Evolutionary conservation across 768 basidiomycete genomes (phyloP).

Genomic region (Suillus americanus): DNA sequence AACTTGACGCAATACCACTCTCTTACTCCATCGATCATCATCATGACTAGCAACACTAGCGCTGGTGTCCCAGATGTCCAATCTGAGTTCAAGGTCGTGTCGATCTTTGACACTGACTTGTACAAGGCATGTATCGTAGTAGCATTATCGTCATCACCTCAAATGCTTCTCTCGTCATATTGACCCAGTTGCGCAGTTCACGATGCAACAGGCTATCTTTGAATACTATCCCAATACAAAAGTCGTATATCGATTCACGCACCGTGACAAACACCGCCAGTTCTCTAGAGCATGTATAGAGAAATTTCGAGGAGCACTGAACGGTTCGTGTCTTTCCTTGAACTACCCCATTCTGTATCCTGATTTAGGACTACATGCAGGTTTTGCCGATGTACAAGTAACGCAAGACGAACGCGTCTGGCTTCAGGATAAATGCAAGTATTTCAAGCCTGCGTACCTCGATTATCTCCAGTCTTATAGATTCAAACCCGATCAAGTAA

Average conservation of each 20-base stretch:
- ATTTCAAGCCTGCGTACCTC: conserved; percentile 70
- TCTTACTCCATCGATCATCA: background rate
- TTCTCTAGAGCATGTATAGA: conserved; percentile 49
- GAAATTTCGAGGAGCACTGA: conserved; percentile 50
- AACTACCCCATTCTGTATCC: background rate
- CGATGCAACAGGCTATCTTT: conserved; percentile 93
- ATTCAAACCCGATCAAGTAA: conserved; percentile 57
- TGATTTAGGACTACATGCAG: conserved; percentile 43
- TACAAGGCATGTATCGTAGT: conserved; percentile 69
- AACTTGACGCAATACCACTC: background rate
- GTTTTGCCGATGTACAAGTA: conserved; percentile 62
- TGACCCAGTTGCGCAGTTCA: conserved; percentile 50
- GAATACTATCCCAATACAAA: conserved; percentile 70
- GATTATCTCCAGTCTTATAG: conserved; percentile 69
- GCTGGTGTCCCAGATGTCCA: conserved; percentile 7
- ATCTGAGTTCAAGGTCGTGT: conserved; percentile 28
- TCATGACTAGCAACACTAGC: background rate
- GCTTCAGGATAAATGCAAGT: conserved; percentile 71
- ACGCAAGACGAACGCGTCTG: conserved; percentile 63
- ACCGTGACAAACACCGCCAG: conserved; percentile 61
- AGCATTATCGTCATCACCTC: background rate
- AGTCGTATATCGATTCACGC: conserved; percentile 80
- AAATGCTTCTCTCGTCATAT: background rate
- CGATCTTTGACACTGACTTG: conserved; percentile 89
- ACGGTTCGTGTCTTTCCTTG: conserved; percentile 44